Evolutionary conservation across 179 eudicot species (phyloP), one percentile per base, ranked within the genome.

Genomic region (Amaranthus tricolor): DNA sequence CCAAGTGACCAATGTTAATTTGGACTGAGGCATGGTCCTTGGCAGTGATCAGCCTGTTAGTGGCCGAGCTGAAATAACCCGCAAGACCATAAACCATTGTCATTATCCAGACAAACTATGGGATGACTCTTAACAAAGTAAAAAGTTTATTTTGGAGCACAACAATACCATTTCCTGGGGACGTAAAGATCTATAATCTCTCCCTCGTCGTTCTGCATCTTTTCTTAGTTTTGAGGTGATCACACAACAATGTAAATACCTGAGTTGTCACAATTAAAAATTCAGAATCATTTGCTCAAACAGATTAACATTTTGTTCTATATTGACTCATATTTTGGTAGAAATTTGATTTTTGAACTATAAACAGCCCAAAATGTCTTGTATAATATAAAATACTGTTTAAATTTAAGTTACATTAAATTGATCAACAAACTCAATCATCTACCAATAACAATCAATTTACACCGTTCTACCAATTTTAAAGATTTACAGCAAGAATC

Each of bases 181-280:
- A 90, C 83, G 88, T 90, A 89, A 78, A 89, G 96, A 68, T 90
- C 96, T 74, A 79, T 82, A 47, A 85, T 81, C 55, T 84, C 80
- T 71, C 96, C 91, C 73, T 84, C 90, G 17, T 90, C 96, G 75
- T 90, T 90, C 84, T 90, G 90, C 96, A 90, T 90, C 82, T 86
- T 90, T 67, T 68, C 66, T 62, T 9, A 66, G 5, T 66, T 44
- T 75, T 21, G n/a, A 17, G 53, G 15, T 10, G 62, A 57, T 66
- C 74, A 78, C 74, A 61, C 53, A 52, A n/a, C 62, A 75, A 49
- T 16, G 53, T 57, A 78, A 56, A 44, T 67, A 62, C 70, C 82
- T 79, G 54, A 4, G 7, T 68, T n/a, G 15, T 58, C 7, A 7
- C 62, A 8, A 19, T 5, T 14, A 20, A 44, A 11, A 5, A 2